A percentile compares a stretch with the other conserved stretches of the same genome.
These are phyloP conservation scores for Mucor plumbeus DNA, from an alignment of 371 early-diverging fungal genomes.

Conservation along the genomic window DNA sequence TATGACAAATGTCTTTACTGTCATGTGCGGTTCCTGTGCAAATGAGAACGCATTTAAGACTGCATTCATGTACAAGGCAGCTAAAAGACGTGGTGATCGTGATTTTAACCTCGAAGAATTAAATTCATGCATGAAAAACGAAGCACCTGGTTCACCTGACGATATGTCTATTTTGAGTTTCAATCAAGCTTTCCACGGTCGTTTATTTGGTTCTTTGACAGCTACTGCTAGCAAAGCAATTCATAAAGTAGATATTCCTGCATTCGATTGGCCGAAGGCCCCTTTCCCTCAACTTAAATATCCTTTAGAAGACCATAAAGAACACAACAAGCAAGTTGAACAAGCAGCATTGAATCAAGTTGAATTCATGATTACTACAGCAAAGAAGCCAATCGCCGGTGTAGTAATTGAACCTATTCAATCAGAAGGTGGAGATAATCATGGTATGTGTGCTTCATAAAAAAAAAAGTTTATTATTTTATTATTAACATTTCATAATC, in stretches of 20 bases:
- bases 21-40: conserved; percentile 79
- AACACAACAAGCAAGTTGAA: conserved; percentile 64
- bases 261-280: conserved; percentile 71
- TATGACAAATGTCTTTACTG: conserved; percentile 76
- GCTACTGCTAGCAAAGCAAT: conserved; percentile 75
- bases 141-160: conserved; percentile 72
- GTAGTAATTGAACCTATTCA: conserved; percentile 85
- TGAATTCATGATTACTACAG: conserved; percentile 55
- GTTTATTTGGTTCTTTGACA: conserved; percentile 75
- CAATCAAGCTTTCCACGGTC: conserved; percentile 72
- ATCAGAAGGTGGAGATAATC: conserved; percentile 86
- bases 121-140: conserved; percentile 68
- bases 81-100: conserved; percentile 56
- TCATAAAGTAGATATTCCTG: conserved; percentile 78
- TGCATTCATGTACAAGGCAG: conserved; percentile 76
- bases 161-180: conserved; percentile 75
- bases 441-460: conserved; percentile 33
- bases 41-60: conserved; percentile 83
- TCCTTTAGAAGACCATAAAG: conserved; percentile 60
- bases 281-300: conserved; percentile 70
- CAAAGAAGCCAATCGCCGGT: conserved; percentile 68
- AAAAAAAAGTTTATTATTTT: too few species aligned
- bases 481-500: too few species aligned
- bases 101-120: conserved; percentile 57
- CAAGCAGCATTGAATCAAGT: conserved; percentile 55